Base-by-base conservation (phyloP, 345 rosid genomes). In the Microcos paniculata region DNA sequence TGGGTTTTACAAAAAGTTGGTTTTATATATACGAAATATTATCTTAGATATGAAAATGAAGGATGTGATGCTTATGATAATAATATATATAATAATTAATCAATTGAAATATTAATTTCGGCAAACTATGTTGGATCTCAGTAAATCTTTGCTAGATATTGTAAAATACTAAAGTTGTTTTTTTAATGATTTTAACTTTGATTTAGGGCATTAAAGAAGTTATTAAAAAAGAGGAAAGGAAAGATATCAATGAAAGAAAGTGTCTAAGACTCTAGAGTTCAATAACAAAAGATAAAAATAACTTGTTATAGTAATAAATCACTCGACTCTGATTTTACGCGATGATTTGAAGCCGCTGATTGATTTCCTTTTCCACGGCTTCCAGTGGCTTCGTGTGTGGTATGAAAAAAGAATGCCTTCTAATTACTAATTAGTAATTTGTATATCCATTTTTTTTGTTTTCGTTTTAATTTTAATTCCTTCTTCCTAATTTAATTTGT, bases 41-140 rank as follows among this genome's bases (percentile, higher is more conserved):
- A 70, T 35, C 6, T 57, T 24, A 66, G 45, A 71, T 3, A 35
- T 70, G 64, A 55, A 68, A 74, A 62, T 55, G 79, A 78, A 63
- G 72, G 82, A 55, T 79, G 80, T 62, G 83, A 77, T 77, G 62
- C 76, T 81, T 68, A 61, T 81, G 42, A n/a, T n/a, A 35, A 62
- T 48, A 74, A 45, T 73, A 70, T 65, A 43, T 65, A 35, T 35
- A 35, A n/a, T n/a, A n/a, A n/a, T 35, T 0, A 58, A 49, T 16
- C 18, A 45, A 24, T 3, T 55, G 28, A 46, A n/a, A n/a, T n/a
- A n/a, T 24, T 0, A 33, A 59, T 46, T 63, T 30, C 23, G 49
- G 15, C 12, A 63, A 46, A 73, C 72, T 56, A 55, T 30, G 40
- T 65, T 78, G 63, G 56, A 76, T 76, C 83, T 67, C 72, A 61